Conservation (phyloP, 306 rosid genomes). For the Vachellia pachyceras region DNA sequence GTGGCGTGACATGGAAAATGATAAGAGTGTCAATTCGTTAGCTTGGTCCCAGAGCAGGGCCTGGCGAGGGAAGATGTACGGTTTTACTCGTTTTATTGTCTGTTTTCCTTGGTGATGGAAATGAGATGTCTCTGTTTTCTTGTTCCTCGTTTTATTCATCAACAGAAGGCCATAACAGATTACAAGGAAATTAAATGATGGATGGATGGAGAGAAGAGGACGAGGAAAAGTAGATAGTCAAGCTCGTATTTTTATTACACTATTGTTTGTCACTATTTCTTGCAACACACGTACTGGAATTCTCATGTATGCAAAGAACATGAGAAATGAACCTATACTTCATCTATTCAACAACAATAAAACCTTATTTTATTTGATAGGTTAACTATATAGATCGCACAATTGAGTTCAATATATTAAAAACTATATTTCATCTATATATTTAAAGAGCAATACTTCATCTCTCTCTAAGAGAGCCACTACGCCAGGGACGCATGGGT, state of each 20-base stretch:
- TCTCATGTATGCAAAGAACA: background rate
- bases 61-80: background rate
- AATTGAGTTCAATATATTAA: too few relatives aligned
- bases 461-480: too few relatives aligned
- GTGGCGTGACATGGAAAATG: background rate
- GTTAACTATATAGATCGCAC: too few relatives aligned
- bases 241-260: background rate
- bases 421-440: too few relatives aligned
- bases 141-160: background rate
- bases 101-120: too few relatives aligned
- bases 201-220: background rate
- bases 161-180: background rate
- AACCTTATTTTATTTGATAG: too few relatives aligned
- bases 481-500: too few relatives aligned
- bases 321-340: background rate
- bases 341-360: too few relatives aligned
- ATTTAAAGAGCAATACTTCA: too few relatives aligned
- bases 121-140: background rate
- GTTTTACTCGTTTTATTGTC: too few relatives aligned
- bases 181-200: background rate
- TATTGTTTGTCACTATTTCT: too few relatives aligned
- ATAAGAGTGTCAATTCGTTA: background rate
- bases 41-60: background rate
- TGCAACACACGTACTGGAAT: background rate
- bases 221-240: background rate